Evolutionary conservation across 1,139 yeast genomes (phyloP), one percentile per base, ranked within the genome.

Genomic region (Geotrichum carabidarum): DNA sequence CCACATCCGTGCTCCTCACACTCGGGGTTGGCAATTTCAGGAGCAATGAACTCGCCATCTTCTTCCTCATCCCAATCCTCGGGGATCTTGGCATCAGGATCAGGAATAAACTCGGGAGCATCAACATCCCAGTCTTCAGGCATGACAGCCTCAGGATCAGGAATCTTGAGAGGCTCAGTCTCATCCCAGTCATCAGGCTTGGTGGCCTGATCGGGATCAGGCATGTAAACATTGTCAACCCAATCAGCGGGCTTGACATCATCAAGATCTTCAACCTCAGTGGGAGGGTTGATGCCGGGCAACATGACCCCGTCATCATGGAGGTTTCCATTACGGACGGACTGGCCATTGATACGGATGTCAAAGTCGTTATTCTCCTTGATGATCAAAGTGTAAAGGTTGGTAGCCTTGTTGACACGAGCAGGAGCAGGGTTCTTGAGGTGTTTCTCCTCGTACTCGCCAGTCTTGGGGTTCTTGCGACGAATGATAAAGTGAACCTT

Each of bases 111-210:
- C 57, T 72, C 75, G 8, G 80, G 78, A 38, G 75, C 78, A 31
- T 77, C 77, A 62, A 84, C 95, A 63, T 82, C 81, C 97, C 97
- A 90, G 58, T 79, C 83, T 8, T 72, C 83, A 4, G 97, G 97
- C 69, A 79, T 86, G 11, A 56, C 65, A 2, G 84, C 86, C 4
- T 74, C 70, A 17, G 89, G 84, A 68, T 90, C 94, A 5, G 80
- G 74, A 56, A 90, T 83, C 63, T 71, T 68, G 58, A 72, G 69
- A 38, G 83, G 81, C 14, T 79, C 86, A 61, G 75, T 76, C 66
- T 81, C 87, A 63, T 88, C 95, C 84, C 94, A 90, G 67, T 86
- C 93, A 1, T 72, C 86, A 2, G 96, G 96, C 69, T 87, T 86
- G 38, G 62, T 70, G 22, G 79, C 72, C 57, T 76, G 73, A 4